phyloP scores from a whole-genome alignment of 345 rosid species.

The Eutrema heterophyllum region DNA sequence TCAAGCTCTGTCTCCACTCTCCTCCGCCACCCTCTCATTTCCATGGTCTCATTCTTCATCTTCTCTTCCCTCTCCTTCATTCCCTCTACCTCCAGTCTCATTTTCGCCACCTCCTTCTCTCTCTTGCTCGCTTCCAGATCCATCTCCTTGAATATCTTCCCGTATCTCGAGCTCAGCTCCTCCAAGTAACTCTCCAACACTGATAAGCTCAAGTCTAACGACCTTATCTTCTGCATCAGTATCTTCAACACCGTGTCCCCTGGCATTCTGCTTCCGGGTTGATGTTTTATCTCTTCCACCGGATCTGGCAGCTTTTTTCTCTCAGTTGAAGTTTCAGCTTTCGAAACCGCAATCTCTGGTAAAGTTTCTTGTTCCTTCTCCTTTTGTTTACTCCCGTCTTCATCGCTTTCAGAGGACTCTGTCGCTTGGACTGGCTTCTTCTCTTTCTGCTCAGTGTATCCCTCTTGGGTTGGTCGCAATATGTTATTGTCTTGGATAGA shows the following conservation, averaged over 20 bases:
- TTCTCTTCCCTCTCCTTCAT: slow-evolving; percentile 43
- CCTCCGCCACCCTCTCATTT: slow-evolving; percentile 63
- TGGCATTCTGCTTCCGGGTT: slow-evolving; percentile 81
- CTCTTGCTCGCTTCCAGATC: slow-evolving; percentile 52
- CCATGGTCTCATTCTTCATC: slow-evolving; percentile 51
- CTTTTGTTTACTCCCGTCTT: slow-evolving; percentile 19
- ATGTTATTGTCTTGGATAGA: slow-evolving; percentile 44
- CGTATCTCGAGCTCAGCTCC: slow-evolving; percentile 64
- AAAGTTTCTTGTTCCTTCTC: slow-evolving; percentile 39
- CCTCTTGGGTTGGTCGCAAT: slow-evolving; percentile 22
- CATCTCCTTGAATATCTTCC: slow-evolving; percentile 63
- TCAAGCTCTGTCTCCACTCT: slow-evolving; percentile 38
- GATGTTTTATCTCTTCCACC: slow-evolving; percentile 68
- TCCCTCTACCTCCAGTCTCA: slow-evolving; percentile 44
- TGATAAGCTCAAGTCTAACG: slow-evolving; percentile 71
- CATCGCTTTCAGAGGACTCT: slow-evolving; percentile 35
- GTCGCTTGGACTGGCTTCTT: slow-evolving; percentile 32
- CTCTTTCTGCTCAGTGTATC: slow-evolving; percentile 28
- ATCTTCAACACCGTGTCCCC: slow-evolving; percentile 86
- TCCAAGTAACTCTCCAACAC: slow-evolving; percentile 87
- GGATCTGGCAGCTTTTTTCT: slow-evolving; percentile 36
- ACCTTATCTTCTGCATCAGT: slow-evolving; percentile 87
- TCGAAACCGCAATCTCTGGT: slow-evolving; percentile 29
- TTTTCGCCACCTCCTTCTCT: slow-evolving; percentile 41
- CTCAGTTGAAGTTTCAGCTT: slow-evolving; percentile 26